Evolutionary conservation across 371 early-diverging fungal species (phyloP), one percentile per base, ranked within the genome.

Genomic region (Actinomortierella wolfii): DNA sequence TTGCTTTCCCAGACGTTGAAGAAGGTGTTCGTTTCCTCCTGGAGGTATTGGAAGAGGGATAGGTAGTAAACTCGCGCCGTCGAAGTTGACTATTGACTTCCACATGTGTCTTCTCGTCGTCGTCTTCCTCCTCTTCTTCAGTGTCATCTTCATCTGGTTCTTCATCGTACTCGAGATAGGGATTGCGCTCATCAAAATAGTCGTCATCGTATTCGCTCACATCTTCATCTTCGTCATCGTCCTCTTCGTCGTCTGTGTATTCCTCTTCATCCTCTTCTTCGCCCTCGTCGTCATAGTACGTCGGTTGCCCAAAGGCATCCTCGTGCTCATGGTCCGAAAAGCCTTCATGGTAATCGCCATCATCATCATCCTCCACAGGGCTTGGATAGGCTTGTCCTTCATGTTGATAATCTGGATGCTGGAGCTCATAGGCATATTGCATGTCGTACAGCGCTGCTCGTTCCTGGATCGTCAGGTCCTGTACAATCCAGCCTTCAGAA

Each of bases 401-500:
- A n/a, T n/a, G n/a, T n/a, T n/a, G n/a, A n/a, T n/a, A n/a, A n/a
- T n/a, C n/a, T n/a, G n/a, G n/a, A 41, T 59, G 46, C 13, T 59
- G 41, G 3, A 45, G 61, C 34, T 57, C 47, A 40, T 61, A 65
- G 40, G 54, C 47, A 18, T 51, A n/a, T 29, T 71, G 71, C 45
- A 50, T 43, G 23, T 71, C 62, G 34, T 58, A 71, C 39, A 71
- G 25, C 18, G 61, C 59, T 23, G 54, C 71, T 0, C 71, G 65
- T 26, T 71, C 62, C n/a, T 71, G 66, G 2, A 65, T 57, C 2
- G 66, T 71, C 62, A 71, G 43, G 26, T 71, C 71, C 50, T 71
- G 71, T 15, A 71, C 71, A 40, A 71, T 46, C 71, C 71, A 73
- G 1, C 76, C 76, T 21, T 76, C 76, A 45, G 64, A 63, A n/a